Evolutionary conservation across 331 rosid genomes (phyloP), one percentile per base, ranked within the genome.

Genomic region (Malus hybrid): DNA sequence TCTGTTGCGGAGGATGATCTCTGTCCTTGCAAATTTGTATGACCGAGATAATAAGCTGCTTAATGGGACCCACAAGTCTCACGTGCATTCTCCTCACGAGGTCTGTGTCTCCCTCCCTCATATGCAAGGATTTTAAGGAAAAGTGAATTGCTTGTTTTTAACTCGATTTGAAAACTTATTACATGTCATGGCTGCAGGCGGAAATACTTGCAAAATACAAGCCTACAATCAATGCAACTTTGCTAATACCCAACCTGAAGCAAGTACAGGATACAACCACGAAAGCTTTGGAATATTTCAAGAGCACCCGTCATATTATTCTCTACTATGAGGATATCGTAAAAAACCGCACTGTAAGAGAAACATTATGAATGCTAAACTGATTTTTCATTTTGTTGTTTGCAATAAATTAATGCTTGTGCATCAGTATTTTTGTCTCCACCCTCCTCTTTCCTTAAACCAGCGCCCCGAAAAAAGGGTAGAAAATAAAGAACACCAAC

Each of bases 41-140:
- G 99, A 95, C 74, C 84, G 83, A 81, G 87, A 85, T 75, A 85
- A 78, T 9, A 95, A 89, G 88, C 79, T 69, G 32, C 82, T 95
- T 67, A 95, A 95, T 24, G 97, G 99, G 66, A 95, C 97, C 76
- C 99, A 95, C 89, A 95, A 95, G 85, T 95, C 99, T 83, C 99
- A 95, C 50, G 92, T 88, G 57, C 99, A 95, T 88, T 95, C 99
- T 56, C 85, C 87, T 55, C 88, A 76, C 26, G 97, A 95, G 96
- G 99, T 95, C 71, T 44, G 50, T 44, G 15, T 76, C 63, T 44
- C 78, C 84, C 83, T 77, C 62, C 72, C 77, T 77, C 80, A 57
- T 20, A 6, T 4, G 57, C 42, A 82, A 68, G 68, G 56, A 13
- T 15, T 15, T n/a, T 32, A 8, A 12, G 13, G 9, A 33, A 42